phyloP scores from a whole-genome alignment of 768 basidiomycete genomes.

The Hysterangium stoloniferum region DNA sequence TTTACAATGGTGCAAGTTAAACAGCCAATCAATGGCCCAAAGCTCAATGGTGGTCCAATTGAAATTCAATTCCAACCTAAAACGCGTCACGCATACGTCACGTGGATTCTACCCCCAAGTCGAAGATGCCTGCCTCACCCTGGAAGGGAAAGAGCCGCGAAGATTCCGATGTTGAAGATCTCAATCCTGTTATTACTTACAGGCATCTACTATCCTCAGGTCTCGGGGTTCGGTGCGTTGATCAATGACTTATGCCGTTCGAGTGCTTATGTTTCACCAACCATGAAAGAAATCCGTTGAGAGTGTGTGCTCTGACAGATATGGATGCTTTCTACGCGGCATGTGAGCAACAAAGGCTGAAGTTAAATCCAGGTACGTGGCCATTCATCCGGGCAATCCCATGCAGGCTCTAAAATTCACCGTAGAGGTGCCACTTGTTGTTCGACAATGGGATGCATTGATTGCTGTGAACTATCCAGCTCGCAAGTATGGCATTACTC shows the following conservation, averaged over 20 bases:
- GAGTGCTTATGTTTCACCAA: neutral
- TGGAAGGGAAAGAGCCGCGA: constrained; percentile 13
- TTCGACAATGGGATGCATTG: constrained; percentile 79
- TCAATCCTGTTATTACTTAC: constrained; percentile 67
- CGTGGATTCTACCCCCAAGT: neutral
- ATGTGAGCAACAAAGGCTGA: constrained; percentile 80
- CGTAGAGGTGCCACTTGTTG: constrained; percentile 58
- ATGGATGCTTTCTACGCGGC: constrained; percentile 82
- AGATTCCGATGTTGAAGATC: constrained; percentile 29
- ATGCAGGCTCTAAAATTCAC: constrained; percentile 16
- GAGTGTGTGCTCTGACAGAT: constrained; percentile 86
- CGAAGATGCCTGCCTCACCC: neutral
- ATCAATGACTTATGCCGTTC: too few relatives aligned
- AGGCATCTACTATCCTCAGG: constrained; percentile 64
- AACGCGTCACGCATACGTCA: neutral
- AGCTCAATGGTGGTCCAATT: too few relatives aligned
- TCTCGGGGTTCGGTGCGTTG: constrained; percentile 46
- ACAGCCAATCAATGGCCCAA: neutral
- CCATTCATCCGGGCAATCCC: constrained; percentile 21
- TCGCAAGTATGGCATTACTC: constrained; percentile 85
- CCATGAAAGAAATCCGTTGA: constrained; percentile 47
- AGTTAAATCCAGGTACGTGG: constrained; percentile 37
- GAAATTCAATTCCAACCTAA: neutral
- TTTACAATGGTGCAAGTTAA: neutral
- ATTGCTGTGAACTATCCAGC: constrained; percentile 98